Percentiles rank a stretch among this genome's conserved stretches.
Evolutionary conservation across 352 stramenopile species (phyloP).

Genomic region (Aphanomyces euteiches): DNA sequence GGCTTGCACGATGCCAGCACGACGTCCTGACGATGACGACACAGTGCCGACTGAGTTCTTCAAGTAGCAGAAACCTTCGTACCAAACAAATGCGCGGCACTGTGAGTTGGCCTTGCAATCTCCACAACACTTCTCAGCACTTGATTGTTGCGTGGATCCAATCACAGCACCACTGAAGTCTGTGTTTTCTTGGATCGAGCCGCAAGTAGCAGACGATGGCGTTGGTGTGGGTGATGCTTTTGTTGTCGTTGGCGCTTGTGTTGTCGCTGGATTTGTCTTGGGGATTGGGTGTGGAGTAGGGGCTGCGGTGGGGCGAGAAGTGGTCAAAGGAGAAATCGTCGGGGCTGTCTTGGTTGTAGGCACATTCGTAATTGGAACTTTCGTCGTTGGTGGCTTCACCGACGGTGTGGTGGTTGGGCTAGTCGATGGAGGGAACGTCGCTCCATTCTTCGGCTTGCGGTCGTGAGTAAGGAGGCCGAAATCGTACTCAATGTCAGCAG

Average conservation of each 20-base stretch:
- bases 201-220: no score
- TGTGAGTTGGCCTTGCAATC: background rate
- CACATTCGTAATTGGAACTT: background rate
- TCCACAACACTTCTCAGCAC: background rate
- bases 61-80: background rate
- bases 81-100: background rate
- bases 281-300: background rate
- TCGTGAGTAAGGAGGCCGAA: conserved; percentile 63
- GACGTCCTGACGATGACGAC: no score
- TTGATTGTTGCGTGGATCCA: background rate
- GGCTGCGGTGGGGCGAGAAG: background rate
- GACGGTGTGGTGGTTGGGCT: background rate
- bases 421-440: background rate
- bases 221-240: no score
- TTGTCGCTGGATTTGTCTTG: background rate
- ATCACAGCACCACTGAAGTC: background rate
- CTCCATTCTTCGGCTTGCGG: background rate
- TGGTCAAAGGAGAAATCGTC: background rate
- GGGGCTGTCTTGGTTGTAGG: no score
- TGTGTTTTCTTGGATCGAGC: background rate
- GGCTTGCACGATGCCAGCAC: no score
- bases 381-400: background rate
- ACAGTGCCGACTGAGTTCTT: no score
- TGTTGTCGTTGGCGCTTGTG: background rate
- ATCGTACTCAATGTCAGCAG: conserved; percentile 51